Base-by-base conservation (phyloP, 768 basidiomycete species). In the Lyophyllum decastes region DNA sequence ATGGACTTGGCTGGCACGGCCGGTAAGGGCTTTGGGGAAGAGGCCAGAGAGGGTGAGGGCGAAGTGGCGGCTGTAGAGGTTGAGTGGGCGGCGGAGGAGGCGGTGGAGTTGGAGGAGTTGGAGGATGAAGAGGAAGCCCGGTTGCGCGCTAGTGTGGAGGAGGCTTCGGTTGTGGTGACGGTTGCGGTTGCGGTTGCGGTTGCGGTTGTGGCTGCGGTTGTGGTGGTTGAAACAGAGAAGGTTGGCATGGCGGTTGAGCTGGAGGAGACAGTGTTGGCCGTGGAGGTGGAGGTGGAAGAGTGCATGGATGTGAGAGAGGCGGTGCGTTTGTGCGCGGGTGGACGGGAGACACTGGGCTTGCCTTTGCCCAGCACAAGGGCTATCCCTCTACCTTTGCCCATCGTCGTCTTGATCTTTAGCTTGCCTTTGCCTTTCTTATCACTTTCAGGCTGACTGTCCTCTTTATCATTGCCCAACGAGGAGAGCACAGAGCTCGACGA, bases 1-100 rank as follows among this genome's bases (percentile, higher is more conserved):
- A 88, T 88, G 4, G 86, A 87, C 65, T 82, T 86, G 9, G 59
- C 34, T 22, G 60, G 57, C 1, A 38, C 47, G 34, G 30, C 54
- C 2, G 60, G 59, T 43, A 24, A 58, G 14, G 62, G 55, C 14
- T 55, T 58, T 6, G 63, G 68, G 30, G 65, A 61, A 17, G 66
- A 63, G 44, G 69, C 53, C 41, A 61, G 47, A 16, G 68, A 60
- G 38, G 64, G 54, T 17, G 67, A 59, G n/a, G 62, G 41, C 54
- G 61, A 55, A 54, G 70, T 61, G 1, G 58, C 56, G 22, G 57
- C 50, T 0, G 62, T 61, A 5, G 56, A 58, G 35, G 43, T 49
- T 11, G 60, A 56, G 19, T 53, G 53, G 9, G 61, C 57, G 27
- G 49, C 47, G 49, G 57, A 54, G 9, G 58, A 61, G 10, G 48